Percentiles rank a stretch among this genome's conserved stretches.
phyloP scores from a whole-genome alignment of 2,329 filamentous ascomycete species.

The Aureobasidium leucospermi region DNA sequence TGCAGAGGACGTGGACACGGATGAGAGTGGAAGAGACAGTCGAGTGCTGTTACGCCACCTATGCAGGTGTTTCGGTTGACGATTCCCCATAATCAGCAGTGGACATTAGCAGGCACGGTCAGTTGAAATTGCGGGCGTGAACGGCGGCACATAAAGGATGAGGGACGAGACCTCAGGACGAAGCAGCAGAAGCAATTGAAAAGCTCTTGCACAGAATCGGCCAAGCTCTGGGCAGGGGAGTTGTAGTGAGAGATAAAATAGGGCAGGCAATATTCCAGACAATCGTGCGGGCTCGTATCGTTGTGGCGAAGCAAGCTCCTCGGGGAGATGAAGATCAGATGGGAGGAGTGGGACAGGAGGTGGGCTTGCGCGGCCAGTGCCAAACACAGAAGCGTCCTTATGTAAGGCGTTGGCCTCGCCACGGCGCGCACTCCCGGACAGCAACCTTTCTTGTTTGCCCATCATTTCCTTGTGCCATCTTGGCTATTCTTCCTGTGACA shows the following conservation, averaged over 20 bases:
- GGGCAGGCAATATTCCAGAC: slow-evolving; percentile 5
- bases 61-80: slow-evolving; percentile 6
- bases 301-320: slow-evolving; percentile 13
- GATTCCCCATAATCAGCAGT: background rate
- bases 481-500: background rate
- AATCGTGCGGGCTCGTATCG: slow-evolving; percentile 8
- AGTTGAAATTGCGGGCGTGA: background rate
- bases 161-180: background rate
- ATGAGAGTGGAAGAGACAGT: background rate
- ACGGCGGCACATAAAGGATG: background rate
- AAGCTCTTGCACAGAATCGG: background rate
- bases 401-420: slow-evolving; percentile 9
- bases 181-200: slow-evolving; percentile 10
- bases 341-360: slow-evolving; percentile 10
- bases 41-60: slow-evolving; percentile 6
- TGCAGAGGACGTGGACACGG: background rate
- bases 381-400: slow-evolving; percentile 2
- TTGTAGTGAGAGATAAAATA: background rate
- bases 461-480: background rate
- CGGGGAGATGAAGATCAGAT: slow-evolving; percentile 12
- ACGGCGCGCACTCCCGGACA: slow-evolving; percentile 2
- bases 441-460: slow-evolving; percentile 4
- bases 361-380: slow-evolving; percentile 12
- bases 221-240: slow-evolving; percentile 8
- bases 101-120: background rate